A percentile compares a stretch with the other conserved stretches of the same genome.
Conservation (phyloP, 2,329 filamentous ascomycete species). For the Chrysoporthe deuterocubensis region DNA sequence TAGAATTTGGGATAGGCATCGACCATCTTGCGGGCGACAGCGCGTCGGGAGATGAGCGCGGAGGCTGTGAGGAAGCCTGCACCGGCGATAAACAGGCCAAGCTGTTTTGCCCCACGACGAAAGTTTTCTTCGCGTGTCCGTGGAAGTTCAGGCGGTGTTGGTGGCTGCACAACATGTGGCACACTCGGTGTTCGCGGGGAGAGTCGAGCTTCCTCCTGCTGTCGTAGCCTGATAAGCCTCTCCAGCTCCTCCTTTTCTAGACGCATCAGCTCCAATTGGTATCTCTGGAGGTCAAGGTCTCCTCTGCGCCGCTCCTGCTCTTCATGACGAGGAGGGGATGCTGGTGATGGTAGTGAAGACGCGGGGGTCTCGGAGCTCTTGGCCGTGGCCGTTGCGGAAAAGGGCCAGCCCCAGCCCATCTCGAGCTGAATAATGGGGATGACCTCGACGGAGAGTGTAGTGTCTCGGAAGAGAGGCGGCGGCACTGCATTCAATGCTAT, state of each 20-base stretch:
- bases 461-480: neutral
- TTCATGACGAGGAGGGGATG: neutral
- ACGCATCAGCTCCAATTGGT: constrained; percentile 16
- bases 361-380: neutral
- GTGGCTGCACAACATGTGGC: neutral
- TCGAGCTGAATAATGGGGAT: neutral
- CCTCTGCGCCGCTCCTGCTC: constrained; percentile 6
- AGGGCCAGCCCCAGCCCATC: constrained; percentile 22
- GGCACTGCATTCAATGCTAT: neutral
- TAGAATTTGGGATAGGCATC: constrained; percentile 73
- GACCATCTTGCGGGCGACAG: constrained; percentile 66
- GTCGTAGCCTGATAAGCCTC: constrained; percentile 8
- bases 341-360: neutral
- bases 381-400: constrained; percentile 8
- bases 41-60: constrained; percentile 70
- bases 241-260: constrained; percentile 16
- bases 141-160: constrained; percentile 5
- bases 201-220: constrained; percentile 9
- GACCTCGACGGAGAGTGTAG: neutral
- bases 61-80: constrained; percentile 76
- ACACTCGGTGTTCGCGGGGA: neutral
- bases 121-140: constrained; percentile 31
- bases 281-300: constrained; percentile 3
- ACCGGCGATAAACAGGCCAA: constrained; percentile 75
- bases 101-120: constrained; percentile 60